Conservation (phyloP, 495 filamentous ascomycete species). For the Neurospora sp. region DNA sequence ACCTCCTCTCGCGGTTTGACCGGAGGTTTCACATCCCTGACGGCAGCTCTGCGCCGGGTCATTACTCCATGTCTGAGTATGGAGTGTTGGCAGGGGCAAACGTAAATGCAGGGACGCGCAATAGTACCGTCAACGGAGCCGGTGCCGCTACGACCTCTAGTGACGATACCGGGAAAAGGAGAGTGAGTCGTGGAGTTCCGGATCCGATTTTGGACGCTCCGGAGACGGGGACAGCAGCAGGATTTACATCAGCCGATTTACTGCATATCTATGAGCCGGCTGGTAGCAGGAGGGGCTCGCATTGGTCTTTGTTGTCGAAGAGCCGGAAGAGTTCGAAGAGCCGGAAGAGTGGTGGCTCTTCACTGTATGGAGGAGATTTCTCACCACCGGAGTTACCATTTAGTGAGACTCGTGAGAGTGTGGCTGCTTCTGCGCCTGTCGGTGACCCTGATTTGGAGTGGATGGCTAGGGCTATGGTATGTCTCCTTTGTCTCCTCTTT, state of each 20-base stretch:
- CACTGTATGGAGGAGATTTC: neutral
- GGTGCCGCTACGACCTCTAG: neutral
- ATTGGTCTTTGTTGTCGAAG: neutral
- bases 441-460: slow-evolving; percentile 13
- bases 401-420: neutral
- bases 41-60: slow-evolving; percentile 29
- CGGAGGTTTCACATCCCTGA: slow-evolving; percentile 61
- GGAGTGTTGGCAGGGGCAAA: neutral
- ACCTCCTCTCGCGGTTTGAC: slow-evolving; percentile 58
- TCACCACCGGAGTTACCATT: neutral
- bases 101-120: neutral
- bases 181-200: neutral
- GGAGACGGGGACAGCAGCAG: neutral
- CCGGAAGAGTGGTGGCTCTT: neutral
- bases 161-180: neutral
- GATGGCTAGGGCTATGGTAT: slow-evolving; percentile 20
- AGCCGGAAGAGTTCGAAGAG: slow-evolving; percentile 1
- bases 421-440: neutral
- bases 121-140: neutral
- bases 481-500: neutral
- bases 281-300: neutral
- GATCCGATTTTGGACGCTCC: neutral
- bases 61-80: slow-evolving; percentile 22
- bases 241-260: neutral
- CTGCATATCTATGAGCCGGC: neutral